Percentiles rank a stretch among this genome's conserved stretches.
phyloP scores from a whole-genome alignment of 805 yeast species.

The Millerozyma miso region DNA sequence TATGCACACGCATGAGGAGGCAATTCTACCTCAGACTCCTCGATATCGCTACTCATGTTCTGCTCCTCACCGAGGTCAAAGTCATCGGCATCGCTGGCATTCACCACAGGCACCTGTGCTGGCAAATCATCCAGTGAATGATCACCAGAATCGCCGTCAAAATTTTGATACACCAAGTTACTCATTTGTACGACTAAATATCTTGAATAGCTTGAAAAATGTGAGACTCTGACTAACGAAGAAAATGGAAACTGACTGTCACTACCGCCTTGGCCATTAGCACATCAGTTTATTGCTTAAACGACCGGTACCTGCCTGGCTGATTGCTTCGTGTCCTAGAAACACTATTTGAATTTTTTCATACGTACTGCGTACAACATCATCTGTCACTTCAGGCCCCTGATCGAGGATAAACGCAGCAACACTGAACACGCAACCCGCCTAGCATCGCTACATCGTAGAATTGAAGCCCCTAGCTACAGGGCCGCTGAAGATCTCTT shows the following conservation, averaged over 20 bases:
- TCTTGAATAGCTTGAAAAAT: background rate
- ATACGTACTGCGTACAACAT: too few species aligned
- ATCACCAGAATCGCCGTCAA: constrained; percentile 4
- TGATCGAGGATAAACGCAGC: too few species aligned
- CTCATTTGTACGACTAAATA: constrained; percentile 13
- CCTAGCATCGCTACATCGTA: too few species aligned
- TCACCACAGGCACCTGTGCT: background rate
- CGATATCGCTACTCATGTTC: background rate
- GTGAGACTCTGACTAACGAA: background rate
- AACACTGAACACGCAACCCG: too few species aligned
- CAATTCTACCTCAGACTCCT: constrained; percentile 1
- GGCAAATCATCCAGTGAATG: background rate
- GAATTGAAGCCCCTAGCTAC: too few species aligned
- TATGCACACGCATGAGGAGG: constrained; percentile 47
- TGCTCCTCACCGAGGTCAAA: background rate
- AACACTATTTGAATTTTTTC: background rate
- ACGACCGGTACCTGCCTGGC: background rate
- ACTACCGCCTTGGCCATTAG: background rate
- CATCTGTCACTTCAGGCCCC: too few species aligned
- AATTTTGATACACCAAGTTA: constrained; percentile 19
- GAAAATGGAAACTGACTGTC: background rate
- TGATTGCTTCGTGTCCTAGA: background rate
- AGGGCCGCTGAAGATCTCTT: too few species aligned
- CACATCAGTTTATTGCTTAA: background rate
- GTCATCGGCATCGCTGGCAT: background rate